phyloP scores from a whole-genome alignment of 768 basidiomycete species.

The Russula sp. region DNA sequence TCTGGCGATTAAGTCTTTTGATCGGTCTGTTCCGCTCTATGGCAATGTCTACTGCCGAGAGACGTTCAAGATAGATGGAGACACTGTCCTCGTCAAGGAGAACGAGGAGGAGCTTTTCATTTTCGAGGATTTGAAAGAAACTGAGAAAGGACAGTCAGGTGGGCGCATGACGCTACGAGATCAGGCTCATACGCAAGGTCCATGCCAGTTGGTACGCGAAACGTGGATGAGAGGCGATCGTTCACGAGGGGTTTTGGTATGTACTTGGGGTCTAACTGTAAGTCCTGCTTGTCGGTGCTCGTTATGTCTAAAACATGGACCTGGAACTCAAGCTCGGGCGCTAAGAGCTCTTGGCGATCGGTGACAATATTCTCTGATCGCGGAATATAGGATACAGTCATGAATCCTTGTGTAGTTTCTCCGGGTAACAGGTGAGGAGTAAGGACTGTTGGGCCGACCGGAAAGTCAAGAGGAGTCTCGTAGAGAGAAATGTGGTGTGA shows the following conservation, averaged over 20 bases:
- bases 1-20: constrained; percentile 36
- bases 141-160: not conserved
- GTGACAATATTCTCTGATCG: not conserved
- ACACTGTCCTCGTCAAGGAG: not conserved
- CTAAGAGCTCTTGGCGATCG: not conserved
- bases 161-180: constrained; percentile 34
- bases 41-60: not conserved
- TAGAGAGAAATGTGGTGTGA: not conserved
- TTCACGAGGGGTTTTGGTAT: constrained; percentile 9
- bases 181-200: not conserved
- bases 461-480: not conserved
- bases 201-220: not conserved
- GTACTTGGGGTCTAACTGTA: not conserved
- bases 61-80: constrained; percentile 10
- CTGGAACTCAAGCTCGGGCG: not conserved
- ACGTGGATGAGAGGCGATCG: not conserved
- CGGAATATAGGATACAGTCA: not conserved
- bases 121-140: constrained; percentile 14
- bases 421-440: constrained; percentile 13
- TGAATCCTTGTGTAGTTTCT: constrained; percentile 22
- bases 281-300: constrained; percentile 1
- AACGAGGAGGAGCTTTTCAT: constrained; percentile 15
- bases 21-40: not conserved
- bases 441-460: not conserved
- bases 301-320: not conserved